phyloP scores from a whole-genome alignment of 164 flowering plant species.

The Protea cynaroides region DNA sequence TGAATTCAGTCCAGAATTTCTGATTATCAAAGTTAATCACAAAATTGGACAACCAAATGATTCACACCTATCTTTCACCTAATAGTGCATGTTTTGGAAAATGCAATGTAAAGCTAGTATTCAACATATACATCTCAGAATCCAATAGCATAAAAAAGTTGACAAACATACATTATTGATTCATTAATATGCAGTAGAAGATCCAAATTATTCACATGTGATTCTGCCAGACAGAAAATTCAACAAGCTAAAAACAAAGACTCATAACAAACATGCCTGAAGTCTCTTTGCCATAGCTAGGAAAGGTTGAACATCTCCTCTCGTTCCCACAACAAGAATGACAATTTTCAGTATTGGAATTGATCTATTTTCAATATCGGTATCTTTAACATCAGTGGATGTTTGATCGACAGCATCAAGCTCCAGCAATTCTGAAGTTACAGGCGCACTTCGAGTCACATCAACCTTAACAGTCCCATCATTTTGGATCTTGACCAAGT shows the following conservation, averaged over 20 bases:
- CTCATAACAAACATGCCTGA: constrained; percentile 44
- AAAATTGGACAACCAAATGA: no score
- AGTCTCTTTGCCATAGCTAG: constrained; percentile 85
- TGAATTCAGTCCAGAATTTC: no score
- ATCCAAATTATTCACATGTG: no score
- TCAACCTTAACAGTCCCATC: constrained; percentile 92
- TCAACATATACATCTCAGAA: no score
- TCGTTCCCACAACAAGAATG: constrained; percentile 88
- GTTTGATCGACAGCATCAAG: constrained; percentile 41
- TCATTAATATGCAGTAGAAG: no score
- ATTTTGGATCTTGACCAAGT: constrained; percentile 72
- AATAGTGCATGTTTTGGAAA: no score
- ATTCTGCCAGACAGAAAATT: neutral
- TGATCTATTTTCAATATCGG: constrained; percentile 31
- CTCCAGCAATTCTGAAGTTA: constrained; percentile 71
- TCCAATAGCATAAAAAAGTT: no score
- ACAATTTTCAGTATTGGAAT: constrained; percentile 77
- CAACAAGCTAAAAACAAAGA: neutral
- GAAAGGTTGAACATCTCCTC: constrained; percentile 97
- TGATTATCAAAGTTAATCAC: no score
- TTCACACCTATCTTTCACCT: no score
- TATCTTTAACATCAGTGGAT: constrained; percentile 22
- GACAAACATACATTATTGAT: no score
- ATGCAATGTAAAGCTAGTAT: no score
- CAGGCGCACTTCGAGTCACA: constrained; percentile 46